Evolutionary conservation across 148 eudicot species (phyloP).

Genomic region (Chenopodium suecicum): DNA sequence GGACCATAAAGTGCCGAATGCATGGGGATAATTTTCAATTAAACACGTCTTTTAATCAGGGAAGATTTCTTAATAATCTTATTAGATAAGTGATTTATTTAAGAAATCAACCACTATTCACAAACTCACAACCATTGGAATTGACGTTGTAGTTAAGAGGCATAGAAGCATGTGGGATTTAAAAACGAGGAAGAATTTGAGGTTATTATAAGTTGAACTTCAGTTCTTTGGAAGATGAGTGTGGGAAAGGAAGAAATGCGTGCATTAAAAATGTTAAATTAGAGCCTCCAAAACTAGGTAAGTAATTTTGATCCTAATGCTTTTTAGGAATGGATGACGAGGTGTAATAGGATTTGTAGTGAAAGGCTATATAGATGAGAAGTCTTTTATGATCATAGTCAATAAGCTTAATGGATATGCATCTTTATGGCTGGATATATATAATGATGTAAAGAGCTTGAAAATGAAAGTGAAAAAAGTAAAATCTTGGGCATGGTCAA

Average conservation of each 20-base stretch:
- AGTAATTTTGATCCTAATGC: not conserved
- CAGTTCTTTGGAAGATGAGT: not conserved
- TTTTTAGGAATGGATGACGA: not conserved
- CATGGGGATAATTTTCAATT: too few species aligned
- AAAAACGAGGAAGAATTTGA: not conserved
- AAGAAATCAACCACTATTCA: not conserved
- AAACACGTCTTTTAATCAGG: too few species aligned
- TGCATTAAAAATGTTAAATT: not conserved
- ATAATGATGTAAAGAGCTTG: not conserved
- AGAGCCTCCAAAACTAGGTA: not conserved
- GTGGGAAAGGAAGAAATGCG: not conserved
- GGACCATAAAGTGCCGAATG: too few species aligned
- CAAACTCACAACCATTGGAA: not conserved
- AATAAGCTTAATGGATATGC: not conserved
- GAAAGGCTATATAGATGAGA: not conserved
- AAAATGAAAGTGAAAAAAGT: not conserved
- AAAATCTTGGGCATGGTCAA: not conserved
- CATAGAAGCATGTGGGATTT: not conserved
- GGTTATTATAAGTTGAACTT: not conserved
- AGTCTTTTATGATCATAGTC: not conserved
- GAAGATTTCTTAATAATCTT: not conserved
- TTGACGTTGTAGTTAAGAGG: not conserved
- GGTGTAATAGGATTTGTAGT: not conserved
- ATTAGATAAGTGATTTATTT: not conserved
- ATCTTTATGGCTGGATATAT: not conserved